Evolutionary conservation across 2,329 filamentous ascomycete genomes (phyloP), one percentile per base, ranked within the genome.

Genomic region (Xylariaceae sp.): DNA sequence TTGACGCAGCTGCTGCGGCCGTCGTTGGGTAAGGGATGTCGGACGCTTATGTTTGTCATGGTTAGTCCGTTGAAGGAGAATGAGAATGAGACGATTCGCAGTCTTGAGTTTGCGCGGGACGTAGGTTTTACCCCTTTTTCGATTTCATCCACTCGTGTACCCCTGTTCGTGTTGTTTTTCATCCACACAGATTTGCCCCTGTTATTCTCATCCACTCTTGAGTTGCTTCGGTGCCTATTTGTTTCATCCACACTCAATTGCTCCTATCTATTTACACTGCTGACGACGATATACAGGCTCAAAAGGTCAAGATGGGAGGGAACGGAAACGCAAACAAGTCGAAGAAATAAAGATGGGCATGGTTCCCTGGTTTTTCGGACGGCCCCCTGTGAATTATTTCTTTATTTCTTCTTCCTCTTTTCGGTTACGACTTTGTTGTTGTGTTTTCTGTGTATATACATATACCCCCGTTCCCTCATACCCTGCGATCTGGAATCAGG

Each of bases 41-140:
- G 97, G 77, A 99, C 94, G 0, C 87, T 99, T 68, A 99, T 99
- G 94, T 96, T 99, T 73, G 91, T 97, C 73, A 97, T 97, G 92
- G 89, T 96, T 58, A 94, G 89, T 67, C 94, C 94, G 39, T 78
- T 97, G 60, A 90, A 95, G 77, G 89, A 87, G 4, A 94, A 97
- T 77, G 79, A 97, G 65, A 89, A 88, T 69, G 94, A 99, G 80
- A 97, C 92, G 2, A 79, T 97, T 72, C 96, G 92, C 50, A 97
- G 92, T 80, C 80, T 99, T 74, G 88, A 94, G 70, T 99, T 99
- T 75, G 94, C 94, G 13, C 95, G 90, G 39, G 97, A 96, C 82
- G 92, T 92, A 74, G 71, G 77, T 70, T 17, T 15, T n/a, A 35
- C 3, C 11, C 11, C 11, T 34, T 13, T 9, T n/a, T 47, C 15